Percentiles rank a stretch among this genome's conserved stretches.
Conservation (phyloP, 345 rosid species). For the Pistacia atlantica region DNA sequence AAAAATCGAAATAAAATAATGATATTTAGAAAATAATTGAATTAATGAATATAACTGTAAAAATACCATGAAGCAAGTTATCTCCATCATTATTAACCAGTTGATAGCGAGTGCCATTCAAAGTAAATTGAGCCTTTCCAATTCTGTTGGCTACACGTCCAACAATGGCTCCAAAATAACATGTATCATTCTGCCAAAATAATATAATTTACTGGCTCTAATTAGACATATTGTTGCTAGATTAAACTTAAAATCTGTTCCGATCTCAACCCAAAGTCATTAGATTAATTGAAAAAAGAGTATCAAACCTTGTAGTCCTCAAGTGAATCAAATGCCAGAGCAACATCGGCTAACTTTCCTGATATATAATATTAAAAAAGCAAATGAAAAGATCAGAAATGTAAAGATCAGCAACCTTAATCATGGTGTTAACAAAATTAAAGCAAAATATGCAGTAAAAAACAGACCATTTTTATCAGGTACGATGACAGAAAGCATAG, state of each 20-base stretch:
- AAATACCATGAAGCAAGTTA: slow-evolving; percentile 76
- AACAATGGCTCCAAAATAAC: slow-evolving; percentile 80
- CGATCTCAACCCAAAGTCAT: not conserved
- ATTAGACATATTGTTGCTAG: not conserved
- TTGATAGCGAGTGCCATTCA: slow-evolving; percentile 60
- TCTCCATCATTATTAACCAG: slow-evolving; percentile 66
- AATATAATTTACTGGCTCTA: not conserved
- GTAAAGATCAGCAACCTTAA: not conserved
- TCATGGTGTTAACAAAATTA: no score
- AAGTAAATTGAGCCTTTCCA: slow-evolving; percentile 53
- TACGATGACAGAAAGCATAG: slow-evolving; percentile 52
- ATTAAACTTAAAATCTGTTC: not conserved
- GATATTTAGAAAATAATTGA: not conserved
- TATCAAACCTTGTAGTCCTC: slow-evolving; percentile 49
- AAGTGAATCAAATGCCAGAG: slow-evolving; percentile 49
- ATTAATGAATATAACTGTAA: not conserved
- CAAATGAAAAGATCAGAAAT: slow-evolving; percentile 1
- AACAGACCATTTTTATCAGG: slow-evolving; percentile 59
- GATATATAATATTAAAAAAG: not conserved
- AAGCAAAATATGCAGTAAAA: not conserved
- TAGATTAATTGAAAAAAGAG: not conserved
- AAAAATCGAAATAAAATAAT: not conserved
- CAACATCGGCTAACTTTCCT: slow-evolving; percentile 59
- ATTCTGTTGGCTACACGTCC: slow-evolving; percentile 93
- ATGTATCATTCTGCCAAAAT: slow-evolving; percentile 54